Evolutionary conservation across 1,284 basidiomycete genomes (phyloP).

Genomic region (Pseudozyma pruni): DNA sequence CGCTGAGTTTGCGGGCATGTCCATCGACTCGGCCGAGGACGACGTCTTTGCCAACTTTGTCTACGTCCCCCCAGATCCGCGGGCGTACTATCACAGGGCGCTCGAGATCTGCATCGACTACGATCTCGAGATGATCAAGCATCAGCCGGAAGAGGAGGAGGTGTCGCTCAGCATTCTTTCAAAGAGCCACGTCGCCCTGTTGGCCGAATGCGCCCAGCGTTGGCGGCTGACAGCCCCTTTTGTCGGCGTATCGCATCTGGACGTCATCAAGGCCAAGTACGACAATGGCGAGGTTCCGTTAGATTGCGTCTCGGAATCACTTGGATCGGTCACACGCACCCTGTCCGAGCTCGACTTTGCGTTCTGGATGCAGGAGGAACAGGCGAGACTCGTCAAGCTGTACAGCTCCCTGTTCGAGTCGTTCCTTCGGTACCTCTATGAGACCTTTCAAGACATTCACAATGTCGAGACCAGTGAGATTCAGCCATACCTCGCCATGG

Average conservation of each 20-base stretch:
- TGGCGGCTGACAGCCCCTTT: constrained; percentile 89
- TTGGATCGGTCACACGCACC: constrained; percentile 78
- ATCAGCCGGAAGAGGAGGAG: constrained; percentile 92
- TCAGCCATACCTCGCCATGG: constrained; percentile 48
- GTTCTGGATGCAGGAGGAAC: constrained; percentile 84
- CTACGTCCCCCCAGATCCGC: constrained; percentile 89
- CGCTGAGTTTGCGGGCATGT: constrained; percentile 28
- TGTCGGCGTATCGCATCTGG: constrained; percentile 82
- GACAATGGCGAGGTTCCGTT: constrained; percentile 90
- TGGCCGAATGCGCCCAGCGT: constrained; percentile 85
- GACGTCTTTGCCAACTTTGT: constrained; percentile 72
- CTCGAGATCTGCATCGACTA: constrained; percentile 83
- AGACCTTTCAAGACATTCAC: constrained; percentile 76
- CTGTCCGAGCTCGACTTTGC: constrained; percentile 73
- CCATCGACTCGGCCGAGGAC: constrained; percentile 43
- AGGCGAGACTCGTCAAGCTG: constrained; percentile 70
- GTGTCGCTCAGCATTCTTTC: constrained; percentile 95
- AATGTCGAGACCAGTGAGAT: constrained; percentile 58
- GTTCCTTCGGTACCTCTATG: constrained; percentile 85
- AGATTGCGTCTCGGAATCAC: constrained; percentile 87
- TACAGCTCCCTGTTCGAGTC: constrained; percentile 77
- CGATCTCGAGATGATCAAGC: constrained; percentile 89
- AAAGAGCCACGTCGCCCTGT: constrained; percentile 79
- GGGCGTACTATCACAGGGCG: constrained; percentile 83
- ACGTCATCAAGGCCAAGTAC: constrained; percentile 86